phyloP scores from a whole-genome alignment of 2,329 filamentous ascomycete species.

The Colletotrichum coccodes region DNA sequence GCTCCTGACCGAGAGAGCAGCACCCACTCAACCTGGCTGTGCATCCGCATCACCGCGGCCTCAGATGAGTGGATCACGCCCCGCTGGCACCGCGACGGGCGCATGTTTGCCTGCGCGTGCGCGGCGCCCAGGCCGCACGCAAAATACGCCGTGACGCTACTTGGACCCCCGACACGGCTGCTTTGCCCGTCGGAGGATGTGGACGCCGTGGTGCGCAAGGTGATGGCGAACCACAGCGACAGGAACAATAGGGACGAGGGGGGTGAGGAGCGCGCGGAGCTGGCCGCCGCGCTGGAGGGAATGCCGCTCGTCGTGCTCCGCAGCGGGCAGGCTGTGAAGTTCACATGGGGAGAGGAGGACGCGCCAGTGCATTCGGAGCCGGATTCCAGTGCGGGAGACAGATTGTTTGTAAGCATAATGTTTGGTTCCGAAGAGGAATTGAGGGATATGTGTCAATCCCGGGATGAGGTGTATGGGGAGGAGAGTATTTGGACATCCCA shows the following conservation, averaged over 20 bases:
- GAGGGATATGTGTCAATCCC: constrained; percentile 14
- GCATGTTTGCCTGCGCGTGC: constrained; percentile 26
- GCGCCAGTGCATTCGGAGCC: constrained; percentile 30
- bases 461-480: constrained; percentile 1
- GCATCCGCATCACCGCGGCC: constrained; percentile 12
- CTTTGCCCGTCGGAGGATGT: neutral
- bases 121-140: constrained; percentile 8
- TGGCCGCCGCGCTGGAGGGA: neutral
- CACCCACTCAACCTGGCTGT: constrained; percentile 20
- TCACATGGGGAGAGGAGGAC: constrained; percentile 21
- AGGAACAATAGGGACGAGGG: too few species aligned
- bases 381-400: constrained; percentile 8
- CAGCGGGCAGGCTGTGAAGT: constrained; percentile 21
- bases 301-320: neutral
- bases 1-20: neutral
- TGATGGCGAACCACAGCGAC: neutral
- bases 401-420: constrained; percentile 22
- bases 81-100: constrained; percentile 28
- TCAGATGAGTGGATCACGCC: constrained; percentile 4
- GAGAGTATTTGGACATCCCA: neutral
- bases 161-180: constrained; percentile 24
- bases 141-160: constrained; percentile 28
- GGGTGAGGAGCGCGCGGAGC: neutral
- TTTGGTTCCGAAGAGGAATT: constrained; percentile 24
- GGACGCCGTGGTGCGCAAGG: neutral